A percentile compares a stretch with the other conserved stretches of the same genome.
phyloP scores from a whole-genome alignment of 1,284 basidiomycete species.

The Schizophyllum amplum region DNA sequence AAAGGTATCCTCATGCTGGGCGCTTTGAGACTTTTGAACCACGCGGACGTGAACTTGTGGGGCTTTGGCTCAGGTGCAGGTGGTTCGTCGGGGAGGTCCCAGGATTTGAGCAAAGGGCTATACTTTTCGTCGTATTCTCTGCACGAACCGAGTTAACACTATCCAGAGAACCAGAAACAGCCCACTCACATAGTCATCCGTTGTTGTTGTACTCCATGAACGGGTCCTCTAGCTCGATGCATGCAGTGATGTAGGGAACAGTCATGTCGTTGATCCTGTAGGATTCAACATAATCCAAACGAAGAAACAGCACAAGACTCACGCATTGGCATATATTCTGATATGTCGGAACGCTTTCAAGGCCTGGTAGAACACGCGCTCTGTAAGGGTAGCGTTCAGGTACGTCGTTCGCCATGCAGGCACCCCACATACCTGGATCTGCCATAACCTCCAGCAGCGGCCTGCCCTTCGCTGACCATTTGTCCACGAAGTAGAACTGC shows the following conservation, averaged over 20 bases:
- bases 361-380: slow-evolving; percentile 71
- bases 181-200: slow-evolving; percentile 55
- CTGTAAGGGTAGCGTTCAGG: slow-evolving; percentile 25
- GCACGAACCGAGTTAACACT: slow-evolving; percentile 7
- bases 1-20: neutral
- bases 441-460: slow-evolving; percentile 80
- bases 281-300: no score
- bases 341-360: slow-evolving; percentile 63
- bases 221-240: slow-evolving; percentile 63
- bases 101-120: slow-evolving; percentile 44
- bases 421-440: slow-evolving; percentile 56
- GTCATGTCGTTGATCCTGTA: slow-evolving; percentile 60
- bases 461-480: slow-evolving; percentile 61
- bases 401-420: neutral
- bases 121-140: slow-evolving; percentile 55
- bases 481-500: slow-evolving; percentile 72
- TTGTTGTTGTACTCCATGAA: slow-evolving; percentile 52
- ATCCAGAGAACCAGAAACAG: neutral
- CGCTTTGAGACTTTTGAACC: slow-evolving; percentile 34
- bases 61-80: slow-evolving; percentile 30
- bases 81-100: slow-evolving; percentile 30
- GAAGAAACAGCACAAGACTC: no score
- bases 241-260: slow-evolving; percentile 76
- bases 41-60: slow-evolving; percentile 30
- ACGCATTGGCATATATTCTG: slow-evolving; percentile 78